Conservation (phyloP, 305 asterid genomes). For the Fraxinus paxiana region DNA sequence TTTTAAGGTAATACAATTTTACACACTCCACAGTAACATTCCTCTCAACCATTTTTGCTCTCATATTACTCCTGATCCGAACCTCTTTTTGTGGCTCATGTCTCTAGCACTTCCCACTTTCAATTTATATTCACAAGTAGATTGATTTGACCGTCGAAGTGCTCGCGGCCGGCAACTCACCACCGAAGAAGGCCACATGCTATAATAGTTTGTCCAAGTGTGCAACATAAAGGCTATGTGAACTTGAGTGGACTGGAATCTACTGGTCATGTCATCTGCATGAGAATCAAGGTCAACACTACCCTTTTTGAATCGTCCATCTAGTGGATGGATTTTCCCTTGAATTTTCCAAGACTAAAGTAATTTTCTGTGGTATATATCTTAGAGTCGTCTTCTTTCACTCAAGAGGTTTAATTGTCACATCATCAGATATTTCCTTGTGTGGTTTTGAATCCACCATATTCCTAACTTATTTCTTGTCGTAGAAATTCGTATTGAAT, state of each 20-base stretch:
- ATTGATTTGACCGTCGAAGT: neutral
- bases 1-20: too few relatives aligned
- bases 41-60: neutral
- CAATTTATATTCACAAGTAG: neutral
- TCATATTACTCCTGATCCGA: neutral
- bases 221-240: neutral
- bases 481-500: slow-evolving; percentile 14
- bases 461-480: slow-evolving; percentile 2
- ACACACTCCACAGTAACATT: neutral
- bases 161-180: neutral
- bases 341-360: neutral
- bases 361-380: neutral
- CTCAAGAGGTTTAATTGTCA: neutral
- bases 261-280: neutral
- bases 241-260: neutral
- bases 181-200: neutral
- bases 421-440: slow-evolving; percentile 1
- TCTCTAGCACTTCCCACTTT: neutral
- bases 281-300: neutral
- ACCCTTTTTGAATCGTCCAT: slow-evolving; percentile 1
- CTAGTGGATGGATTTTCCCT: slow-evolving; percentile 3
- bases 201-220: neutral
- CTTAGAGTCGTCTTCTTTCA: neutral
- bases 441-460: slow-evolving; percentile 8
- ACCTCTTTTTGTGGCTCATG: neutral